A percentile compares a stretch with the other conserved stretches of the same genome.
Conservation (phyloP, 306 rosid species). For the Lathyrus tuberosus region DNA sequence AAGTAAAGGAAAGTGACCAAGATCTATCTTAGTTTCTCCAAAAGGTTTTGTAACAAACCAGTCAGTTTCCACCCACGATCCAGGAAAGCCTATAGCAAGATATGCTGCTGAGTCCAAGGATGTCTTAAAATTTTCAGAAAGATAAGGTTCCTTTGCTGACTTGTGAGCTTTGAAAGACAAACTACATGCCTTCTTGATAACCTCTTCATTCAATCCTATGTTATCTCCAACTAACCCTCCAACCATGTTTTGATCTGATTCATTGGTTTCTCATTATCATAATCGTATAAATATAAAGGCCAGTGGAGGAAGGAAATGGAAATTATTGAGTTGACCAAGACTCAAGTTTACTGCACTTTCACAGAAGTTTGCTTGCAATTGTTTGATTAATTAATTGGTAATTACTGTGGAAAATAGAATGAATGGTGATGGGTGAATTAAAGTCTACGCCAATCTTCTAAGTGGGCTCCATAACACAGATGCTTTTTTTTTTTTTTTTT, state of each 20-base stretch:
- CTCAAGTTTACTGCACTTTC: neutral
- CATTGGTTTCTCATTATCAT: neutral
- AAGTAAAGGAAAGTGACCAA: conserved; percentile 51
- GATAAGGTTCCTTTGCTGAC: conserved; percentile 32
- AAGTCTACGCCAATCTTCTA: neutral
- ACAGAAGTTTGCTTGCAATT: neutral
- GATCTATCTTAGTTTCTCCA: conserved; percentile 54
- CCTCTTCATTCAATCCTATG: conserved; percentile 43
- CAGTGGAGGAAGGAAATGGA: neutral
- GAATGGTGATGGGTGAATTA: neutral
- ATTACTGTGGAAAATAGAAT: neutral
- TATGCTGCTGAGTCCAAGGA: conserved; percentile 12
- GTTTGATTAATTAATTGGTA: neutral
- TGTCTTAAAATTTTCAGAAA: conserved; percentile 1
- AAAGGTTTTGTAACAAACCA: conserved; percentile 50
- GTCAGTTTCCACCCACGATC: conserved; percentile 47
- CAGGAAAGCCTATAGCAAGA: conserved; percentile 54
- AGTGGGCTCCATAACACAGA: neutral
- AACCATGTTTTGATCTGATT: conserved; percentile 41
- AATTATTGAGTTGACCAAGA: neutral
- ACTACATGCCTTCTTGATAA: conserved; percentile 42
- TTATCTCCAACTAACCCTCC: conserved; percentile 44
- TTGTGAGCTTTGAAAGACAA: conserved; percentile 51
- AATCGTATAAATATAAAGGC: neutral
- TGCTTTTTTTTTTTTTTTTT: neutral